Percentiles rank a stretch among this genome's conserved stretches.
Evolutionary conservation across 768 basidiomycete genomes (phyloP).

Genomic region (Auriscalpium microsporum): DNA sequence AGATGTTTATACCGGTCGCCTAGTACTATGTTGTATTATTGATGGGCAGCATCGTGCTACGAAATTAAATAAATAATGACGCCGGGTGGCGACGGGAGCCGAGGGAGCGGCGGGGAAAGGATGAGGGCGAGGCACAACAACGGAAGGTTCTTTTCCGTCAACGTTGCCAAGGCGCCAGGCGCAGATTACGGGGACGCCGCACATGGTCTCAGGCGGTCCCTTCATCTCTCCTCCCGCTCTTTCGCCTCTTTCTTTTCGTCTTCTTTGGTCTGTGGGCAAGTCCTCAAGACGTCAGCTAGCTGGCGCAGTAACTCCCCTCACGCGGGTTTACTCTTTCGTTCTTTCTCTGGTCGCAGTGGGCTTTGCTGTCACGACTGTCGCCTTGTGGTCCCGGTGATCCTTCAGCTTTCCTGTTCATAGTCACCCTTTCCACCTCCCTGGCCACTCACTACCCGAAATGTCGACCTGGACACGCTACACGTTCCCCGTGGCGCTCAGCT

Average conservation of each 20-base stretch:
- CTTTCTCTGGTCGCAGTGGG: neutral
- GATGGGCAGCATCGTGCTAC: too few species aligned
- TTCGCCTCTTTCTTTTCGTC: neutral
- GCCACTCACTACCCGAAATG: neutral
- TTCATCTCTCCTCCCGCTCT: neutral
- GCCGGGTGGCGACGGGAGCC: too few species aligned
- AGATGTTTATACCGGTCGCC: too few species aligned
- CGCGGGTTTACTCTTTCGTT: neutral
- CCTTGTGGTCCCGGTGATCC: neutral
- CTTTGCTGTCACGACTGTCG: neutral
- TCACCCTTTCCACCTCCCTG: neutral
- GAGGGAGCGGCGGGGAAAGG: too few species aligned
- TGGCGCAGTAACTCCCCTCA: neutral
- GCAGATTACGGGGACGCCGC: neutral
- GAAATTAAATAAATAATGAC: too few species aligned
- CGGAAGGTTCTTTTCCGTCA: too few species aligned
- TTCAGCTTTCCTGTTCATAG: neutral
- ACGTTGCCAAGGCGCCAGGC: neutral
- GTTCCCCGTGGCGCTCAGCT: neutral
- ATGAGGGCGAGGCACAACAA: too few species aligned
- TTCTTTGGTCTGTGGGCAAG: neutral
- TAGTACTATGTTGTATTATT: too few species aligned
- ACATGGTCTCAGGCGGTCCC: neutral
- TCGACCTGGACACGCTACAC: neutral
- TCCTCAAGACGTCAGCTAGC: conserved; percentile 9